Evolutionary conservation across 345 rosid genomes (phyloP).

Genomic region (Eucalyptus guilfoylei): DNA sequence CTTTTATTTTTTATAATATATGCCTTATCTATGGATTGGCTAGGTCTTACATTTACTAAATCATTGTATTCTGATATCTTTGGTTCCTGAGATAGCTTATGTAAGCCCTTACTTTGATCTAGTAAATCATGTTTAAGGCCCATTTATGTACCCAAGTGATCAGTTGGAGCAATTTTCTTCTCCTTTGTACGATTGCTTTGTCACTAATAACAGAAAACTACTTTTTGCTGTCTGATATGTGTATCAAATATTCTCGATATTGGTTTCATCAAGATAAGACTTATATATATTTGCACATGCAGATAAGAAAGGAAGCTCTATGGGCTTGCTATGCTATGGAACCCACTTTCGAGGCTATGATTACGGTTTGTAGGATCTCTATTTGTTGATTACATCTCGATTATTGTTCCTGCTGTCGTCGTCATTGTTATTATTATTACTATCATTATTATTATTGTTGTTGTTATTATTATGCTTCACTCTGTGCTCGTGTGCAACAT

Average conservation of each 20-base stretch:
- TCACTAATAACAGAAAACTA: background rate
- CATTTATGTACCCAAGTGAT: background rate
- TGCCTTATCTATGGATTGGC: background rate
- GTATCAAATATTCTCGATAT: background rate
- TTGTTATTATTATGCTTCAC: background rate
- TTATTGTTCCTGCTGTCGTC: background rate
- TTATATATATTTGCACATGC: background rate
- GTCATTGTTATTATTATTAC: background rate
- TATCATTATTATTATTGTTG: background rate
- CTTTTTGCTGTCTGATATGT: background rate
- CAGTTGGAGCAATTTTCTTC: background rate
- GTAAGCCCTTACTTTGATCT: background rate
- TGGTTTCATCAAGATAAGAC: background rate
- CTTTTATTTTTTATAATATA: background rate
- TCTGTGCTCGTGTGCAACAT: background rate
- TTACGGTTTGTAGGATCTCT: constrained; percentile 32
- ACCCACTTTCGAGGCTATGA: constrained; percentile 79
- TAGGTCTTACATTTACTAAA: background rate
- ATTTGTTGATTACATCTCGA: background rate
- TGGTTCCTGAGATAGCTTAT: background rate
- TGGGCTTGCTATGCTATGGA: constrained; percentile 92
- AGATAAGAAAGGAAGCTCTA: constrained; percentile 89
- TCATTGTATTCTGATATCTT: background rate
- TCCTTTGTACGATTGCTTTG: background rate
- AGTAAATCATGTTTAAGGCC: background rate